These are phyloP conservation scores for Paraconiothyrium sp. DNA, from an alignment of 2,329 filamentous ascomycete species.

Conservation along the genomic window DNA sequence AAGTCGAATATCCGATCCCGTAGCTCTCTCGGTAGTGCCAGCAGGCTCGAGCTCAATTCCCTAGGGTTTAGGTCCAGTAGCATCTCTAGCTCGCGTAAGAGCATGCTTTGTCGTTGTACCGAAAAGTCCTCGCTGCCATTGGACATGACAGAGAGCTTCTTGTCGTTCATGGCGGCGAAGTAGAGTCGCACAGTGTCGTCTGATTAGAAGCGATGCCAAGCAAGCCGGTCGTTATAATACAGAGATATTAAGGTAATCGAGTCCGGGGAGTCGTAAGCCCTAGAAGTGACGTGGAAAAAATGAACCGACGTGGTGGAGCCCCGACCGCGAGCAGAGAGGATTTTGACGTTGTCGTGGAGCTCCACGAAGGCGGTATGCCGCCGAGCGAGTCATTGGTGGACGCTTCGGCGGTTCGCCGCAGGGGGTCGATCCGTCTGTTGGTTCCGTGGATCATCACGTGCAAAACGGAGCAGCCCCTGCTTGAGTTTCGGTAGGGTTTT, in stretches of 20 bases:
- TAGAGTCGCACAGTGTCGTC: not conserved
- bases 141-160: conserved; percentile 37
- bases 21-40: conserved; percentile 43
- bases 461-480: conserved; percentile 13
- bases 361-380: not conserved
- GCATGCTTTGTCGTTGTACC: conserved; percentile 43
- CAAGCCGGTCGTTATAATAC: not conserved
- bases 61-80: conserved; percentile 46
- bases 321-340: not conserved
- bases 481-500: conserved; percentile 24
- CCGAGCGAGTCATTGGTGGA: conserved; percentile 2
- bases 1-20: conserved; percentile 39
- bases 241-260: not conserved
- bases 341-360: conserved; percentile 9
- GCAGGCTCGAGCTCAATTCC: conserved; percentile 41
- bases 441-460: conserved; percentile 10
- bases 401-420: not conserved
- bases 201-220: not conserved
- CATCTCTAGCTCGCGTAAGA: conserved; percentile 45
- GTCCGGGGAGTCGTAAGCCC: not conserved
- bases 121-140: conserved; percentile 39
- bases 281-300: not conserved
- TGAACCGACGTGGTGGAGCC: not conserved
- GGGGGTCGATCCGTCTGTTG: conserved; percentile 1
- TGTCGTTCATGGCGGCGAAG: conserved; percentile 22